Evolutionary conservation across 2,329 filamentous ascomycete species (phyloP), one percentile per base, ranked within the genome.

Genomic region (Neofusicoccum ribis): DNA sequence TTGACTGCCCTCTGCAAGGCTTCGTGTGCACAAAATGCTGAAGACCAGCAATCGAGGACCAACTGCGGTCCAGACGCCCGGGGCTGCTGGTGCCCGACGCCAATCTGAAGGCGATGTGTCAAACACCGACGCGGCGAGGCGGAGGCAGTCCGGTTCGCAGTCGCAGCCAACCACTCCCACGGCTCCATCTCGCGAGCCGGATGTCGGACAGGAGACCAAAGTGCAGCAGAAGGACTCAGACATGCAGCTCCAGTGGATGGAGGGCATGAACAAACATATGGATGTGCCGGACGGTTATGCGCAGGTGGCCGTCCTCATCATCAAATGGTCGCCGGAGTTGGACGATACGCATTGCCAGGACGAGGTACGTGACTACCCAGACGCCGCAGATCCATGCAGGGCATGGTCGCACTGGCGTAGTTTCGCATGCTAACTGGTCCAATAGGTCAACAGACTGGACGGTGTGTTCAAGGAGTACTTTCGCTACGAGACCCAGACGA

Each of bases 231-330:
- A 69, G 46, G 43, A 71, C 8, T 70, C 68, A 23, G 66, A 71
- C 23, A 73, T 76, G 72, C 73, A 72, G 52, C 69, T 69, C 51
- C 76, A 59, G 72, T 77, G 74, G 73, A 70, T 74, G 37, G 71
- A 76, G 47, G 70, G 69, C 2, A 74, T 74, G 11, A 65, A 64
- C 11, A 67, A 50, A 62, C 67, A 76, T 37, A 73, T 76, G 72
- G 65, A 27, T 3, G 5, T 75, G 15, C 70, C 74, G 1, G 70
- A 73, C 14, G 71, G 72, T 2, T 79, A 79, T 52, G 27, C 68
- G 5, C 68, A 76, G 34, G 77, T 78, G 8, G 70, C 74, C 7
- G 77, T 78, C 1, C 65, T 79, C 3, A 67, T 79, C 4, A 71
- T 79, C 34, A 74, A 74, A 41, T 79, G 77, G 77, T 72, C 67